Evolutionary conservation across 805 yeast species (phyloP).

Genomic region (Starmera amethionina): DNA sequence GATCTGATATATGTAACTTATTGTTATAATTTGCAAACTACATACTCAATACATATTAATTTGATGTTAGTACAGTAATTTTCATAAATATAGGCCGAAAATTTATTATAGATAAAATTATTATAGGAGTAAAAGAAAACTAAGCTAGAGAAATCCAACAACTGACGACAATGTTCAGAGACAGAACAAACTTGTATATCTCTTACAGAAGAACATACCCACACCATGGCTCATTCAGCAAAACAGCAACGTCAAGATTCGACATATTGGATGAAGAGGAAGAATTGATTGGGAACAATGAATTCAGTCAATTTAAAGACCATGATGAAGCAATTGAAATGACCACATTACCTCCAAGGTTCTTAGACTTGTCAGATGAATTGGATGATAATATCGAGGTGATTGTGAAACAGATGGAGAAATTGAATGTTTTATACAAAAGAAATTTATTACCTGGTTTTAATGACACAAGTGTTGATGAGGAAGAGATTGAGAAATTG

Average conservation of each 20-base stretch:
- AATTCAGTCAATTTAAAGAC: conserved; percentile 8
- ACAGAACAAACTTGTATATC: conserved; percentile 83
- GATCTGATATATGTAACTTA: too few species aligned
- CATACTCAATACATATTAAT: too few species aligned
- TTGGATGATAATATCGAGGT: conserved; percentile 52
- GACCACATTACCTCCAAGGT: conserved; percentile 64
- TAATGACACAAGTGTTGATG: conserved; percentile 69
- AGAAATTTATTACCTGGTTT: conserved; percentile 82
- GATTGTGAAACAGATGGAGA: conserved; percentile 45
- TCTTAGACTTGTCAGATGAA: conserved; percentile 63
- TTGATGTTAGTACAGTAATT: too few species aligned
- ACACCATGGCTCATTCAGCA: conserved; percentile 34
- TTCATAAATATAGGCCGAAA: too few species aligned
- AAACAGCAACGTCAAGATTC: conserved; percentile 14
- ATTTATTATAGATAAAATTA: too few species aligned
- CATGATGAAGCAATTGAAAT: conserved; percentile 37
- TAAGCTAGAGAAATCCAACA: too few species aligned
- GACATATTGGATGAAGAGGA: conserved; percentile 21
- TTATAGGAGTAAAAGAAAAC: too few species aligned
- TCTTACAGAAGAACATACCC: conserved; percentile 89
- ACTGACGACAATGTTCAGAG: conserved; percentile 59
- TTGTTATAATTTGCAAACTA: too few species aligned
- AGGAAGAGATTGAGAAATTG: conserved; percentile 66
- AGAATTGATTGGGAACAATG: conserved; percentile 18
- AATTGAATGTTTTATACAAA: conserved; percentile 62